Evolutionary conservation across 495 filamentous ascomycete species (phyloP).

Genomic region (Podospora conica): DNA sequence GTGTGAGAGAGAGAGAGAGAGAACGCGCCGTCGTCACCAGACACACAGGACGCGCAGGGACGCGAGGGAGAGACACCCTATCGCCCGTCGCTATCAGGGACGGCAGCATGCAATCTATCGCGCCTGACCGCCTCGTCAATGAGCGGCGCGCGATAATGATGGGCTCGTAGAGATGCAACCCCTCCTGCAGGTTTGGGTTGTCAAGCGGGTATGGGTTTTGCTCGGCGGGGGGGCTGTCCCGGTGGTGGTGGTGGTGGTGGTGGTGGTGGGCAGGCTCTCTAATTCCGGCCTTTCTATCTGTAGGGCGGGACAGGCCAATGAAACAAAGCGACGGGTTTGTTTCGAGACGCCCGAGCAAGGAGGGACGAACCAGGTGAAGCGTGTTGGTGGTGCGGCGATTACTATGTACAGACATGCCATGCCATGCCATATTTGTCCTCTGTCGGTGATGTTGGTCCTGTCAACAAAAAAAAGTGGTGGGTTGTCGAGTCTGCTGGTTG

Average conservation of each 20-base stretch:
- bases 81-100: neutral
- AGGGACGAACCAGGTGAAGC: neutral
- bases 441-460: neutral
- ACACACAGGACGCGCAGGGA: slow-evolving; percentile 1
- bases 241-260: neutral
- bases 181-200: slow-evolving; percentile 4
- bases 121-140: slow-evolving; percentile 6
- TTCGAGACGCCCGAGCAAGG: neutral
- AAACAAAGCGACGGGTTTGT: slow-evolving; percentile 8
- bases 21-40: neutral
- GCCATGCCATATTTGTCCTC: neutral
- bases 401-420: neutral
- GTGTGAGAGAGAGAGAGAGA: neutral
- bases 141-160: slow-evolving; percentile 2
- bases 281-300: slow-evolving; percentile 3
- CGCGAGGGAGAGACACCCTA: slow-evolving; percentile 1
- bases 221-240: neutral
- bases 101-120: slow-evolving; percentile 5
- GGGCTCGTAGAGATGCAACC: slow-evolving; percentile 5
- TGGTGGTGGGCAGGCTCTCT: neutral
- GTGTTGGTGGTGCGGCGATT: slow-evolving; percentile 8
- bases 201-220: slow-evolving; percentile 2
- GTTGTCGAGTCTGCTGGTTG: neutral
- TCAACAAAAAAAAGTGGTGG: neutral
- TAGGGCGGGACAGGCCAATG: slow-evolving; percentile 11